Base-by-base conservation (phyloP, 768 basidiomycete species). In the Naganishia friedmannii region DNA sequence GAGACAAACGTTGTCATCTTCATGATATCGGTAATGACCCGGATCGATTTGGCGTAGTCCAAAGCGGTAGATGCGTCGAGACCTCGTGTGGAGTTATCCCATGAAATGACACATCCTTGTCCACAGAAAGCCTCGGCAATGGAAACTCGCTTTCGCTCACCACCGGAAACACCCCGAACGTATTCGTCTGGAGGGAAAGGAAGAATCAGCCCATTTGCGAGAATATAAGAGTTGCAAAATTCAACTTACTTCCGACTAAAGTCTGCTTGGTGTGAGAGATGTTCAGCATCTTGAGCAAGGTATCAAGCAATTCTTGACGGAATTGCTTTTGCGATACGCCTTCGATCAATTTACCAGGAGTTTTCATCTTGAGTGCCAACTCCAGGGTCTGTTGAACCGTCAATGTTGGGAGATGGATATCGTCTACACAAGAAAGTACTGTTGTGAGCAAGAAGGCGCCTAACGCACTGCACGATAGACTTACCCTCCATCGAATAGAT, bases 401-500 rank as follows among this genome's bases (percentile, higher is more conserved):
- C 31, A 95, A 84, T 12, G 89, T 90, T 6, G 92, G 89, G 74
- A 93, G 90, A 77, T 92, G 91, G 1, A 90, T 83, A 77, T 94
- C 91, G 74, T 92, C 91, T 82, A 91, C 15, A 31, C 29, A 46
- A 31, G 32, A n/a, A n/a, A 4, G n/a, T 51, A 3, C n/a, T 21
- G 28, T n/a, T 21, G 19, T 55, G 8, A 55, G 54, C 29, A 55
- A 29, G 8, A 12, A 29, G 3, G 2, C 54, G 17, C 15, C n/a
- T 7, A 31, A 31, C 29, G n/a, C 42, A 28, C 19, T 21, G 28
- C n/a, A 31, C 21, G 23, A 46, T 9, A 21, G 17, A 73, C 70
- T 42, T 42, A 74, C 68, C 74, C 53, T 75, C 74, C 67, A 67
- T 65, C n/a, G 51, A 89, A 77, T 90, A 91, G 8, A 88, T 87